phyloP scores from a whole-genome alignment of 2,329 filamentous ascomycete species.

The Blumeriella jaapii region DNA sequence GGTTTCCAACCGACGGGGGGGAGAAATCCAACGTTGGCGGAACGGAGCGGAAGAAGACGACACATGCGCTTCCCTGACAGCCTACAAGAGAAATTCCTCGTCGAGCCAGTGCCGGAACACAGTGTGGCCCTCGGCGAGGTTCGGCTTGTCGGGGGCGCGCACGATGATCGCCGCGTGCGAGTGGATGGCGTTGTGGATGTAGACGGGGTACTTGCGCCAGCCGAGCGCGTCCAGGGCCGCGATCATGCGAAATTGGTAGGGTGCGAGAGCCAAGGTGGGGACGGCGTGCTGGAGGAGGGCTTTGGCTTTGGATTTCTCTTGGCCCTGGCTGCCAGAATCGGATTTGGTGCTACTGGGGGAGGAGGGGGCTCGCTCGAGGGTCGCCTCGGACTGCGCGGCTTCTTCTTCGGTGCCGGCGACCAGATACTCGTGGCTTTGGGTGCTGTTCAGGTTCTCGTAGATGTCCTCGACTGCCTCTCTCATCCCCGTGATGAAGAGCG shows the following conservation, averaged over 20 bases:
- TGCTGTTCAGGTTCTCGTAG: slow-evolving; percentile 25
- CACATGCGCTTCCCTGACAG: not conserved
- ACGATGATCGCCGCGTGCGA: slow-evolving; percentile 88
- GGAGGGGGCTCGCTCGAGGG: slow-evolving; percentile 10
- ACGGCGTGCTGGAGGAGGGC: slow-evolving; percentile 25
- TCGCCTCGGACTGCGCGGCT: slow-evolving; percentile 22
- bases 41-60: too few relatives aligned
- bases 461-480: slow-evolving; percentile 61
- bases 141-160: slow-evolving; percentile 47
- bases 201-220: slow-evolving; percentile 56
- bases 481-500: slow-evolving; percentile 64
- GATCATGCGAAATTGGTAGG: slow-evolving; percentile 78
- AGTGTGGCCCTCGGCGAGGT: slow-evolving; percentile 63
- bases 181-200: slow-evolving; percentile 68
- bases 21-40: too few relatives aligned
- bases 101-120: slow-evolving; percentile 75
- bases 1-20: too few relatives aligned
- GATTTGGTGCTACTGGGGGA: slow-evolving; percentile 4
- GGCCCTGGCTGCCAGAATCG: not conserved
- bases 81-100: slow-evolving; percentile 47
- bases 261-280: slow-evolving; percentile 66
- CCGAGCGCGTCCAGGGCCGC: slow-evolving; percentile 56
- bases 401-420: slow-evolving; percentile 42
- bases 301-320: slow-evolving; percentile 16
- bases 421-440: slow-evolving; percentile 54